Percentiles rank a stretch among this genome's conserved stretches.
These are phyloP conservation scores for Monosporascus sp. DNA, from an alignment of 2,329 filamentous ascomycete genomes.

Conservation along the genomic window DNA sequence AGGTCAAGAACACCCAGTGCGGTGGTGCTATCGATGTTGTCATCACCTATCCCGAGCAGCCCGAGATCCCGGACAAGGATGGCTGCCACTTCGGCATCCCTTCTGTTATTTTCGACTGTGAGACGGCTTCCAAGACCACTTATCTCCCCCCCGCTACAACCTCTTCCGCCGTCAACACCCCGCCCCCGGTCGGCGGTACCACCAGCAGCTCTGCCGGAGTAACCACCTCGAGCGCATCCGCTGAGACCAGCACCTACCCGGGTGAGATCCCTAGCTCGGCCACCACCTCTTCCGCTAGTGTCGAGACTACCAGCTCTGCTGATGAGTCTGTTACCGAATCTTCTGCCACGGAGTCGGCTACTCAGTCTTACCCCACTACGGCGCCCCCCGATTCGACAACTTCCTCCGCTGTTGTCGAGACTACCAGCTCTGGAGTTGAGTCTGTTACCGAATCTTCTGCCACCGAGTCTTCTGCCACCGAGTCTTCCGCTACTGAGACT, in stretches of 20 bases:
- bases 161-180: constrained; percentile 16
- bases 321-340: constrained; percentile 1
- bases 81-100: constrained; percentile 69
- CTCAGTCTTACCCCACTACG: constrained; percentile 4
- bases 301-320: constrained; percentile 5
- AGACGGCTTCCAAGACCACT: constrained; percentile 26
- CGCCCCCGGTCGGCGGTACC: constrained; percentile 11
- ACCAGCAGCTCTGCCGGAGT: constrained; percentile 10
- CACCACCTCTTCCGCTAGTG: constrained; percentile 10
- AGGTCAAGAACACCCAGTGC: constrained; percentile 80
- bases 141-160: constrained; percentile 6
- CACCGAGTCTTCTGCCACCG: constrained; percentile 15
- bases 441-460: constrained; percentile 14
- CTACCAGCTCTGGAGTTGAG: constrained; percentile 10
- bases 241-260: constrained; percentile 3
- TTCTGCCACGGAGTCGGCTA: constrained; percentile 15
- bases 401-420: constrained; percentile 2
- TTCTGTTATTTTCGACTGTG: constrained; percentile 71
- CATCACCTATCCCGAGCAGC: constrained; percentile 60
- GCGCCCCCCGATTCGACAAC: constrained; percentile 7
- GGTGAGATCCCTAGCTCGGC: constrained; percentile 4
- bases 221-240: constrained; percentile 14
- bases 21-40: constrained; percentile 82
- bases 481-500: constrained; percentile 1
- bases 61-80: constrained; percentile 46